These are phyloP conservation scores for Apophysomyces trapeziformis DNA, from an alignment of 371 early-diverging fungal genomes.

Conservation along the genomic window DNA sequence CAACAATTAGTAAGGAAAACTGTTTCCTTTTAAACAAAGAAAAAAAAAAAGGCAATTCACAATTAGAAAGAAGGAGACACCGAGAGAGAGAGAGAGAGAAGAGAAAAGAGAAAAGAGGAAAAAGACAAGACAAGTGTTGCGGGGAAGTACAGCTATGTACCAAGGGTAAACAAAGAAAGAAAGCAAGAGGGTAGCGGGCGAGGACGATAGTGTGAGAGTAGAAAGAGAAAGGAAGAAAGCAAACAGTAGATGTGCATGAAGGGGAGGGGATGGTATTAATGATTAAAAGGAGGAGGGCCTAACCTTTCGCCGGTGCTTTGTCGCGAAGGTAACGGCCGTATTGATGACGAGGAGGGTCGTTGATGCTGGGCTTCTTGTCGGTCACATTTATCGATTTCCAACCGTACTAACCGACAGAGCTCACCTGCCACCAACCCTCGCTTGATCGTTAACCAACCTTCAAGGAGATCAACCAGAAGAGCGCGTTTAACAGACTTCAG, in stretches of 20 bases:
- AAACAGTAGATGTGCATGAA: not conserved
- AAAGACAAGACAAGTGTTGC: no score
- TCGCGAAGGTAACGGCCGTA: conserved; percentile 6
- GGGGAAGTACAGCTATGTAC: no score
- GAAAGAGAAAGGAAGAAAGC: not conserved
- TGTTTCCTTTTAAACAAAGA: not conserved
- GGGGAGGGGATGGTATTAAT: not conserved
- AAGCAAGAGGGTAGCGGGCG: not conserved
- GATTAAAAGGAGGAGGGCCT: not conserved
- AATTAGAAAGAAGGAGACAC: not conserved
- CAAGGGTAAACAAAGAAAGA: no score
- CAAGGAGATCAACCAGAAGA: conserved; percentile 35
- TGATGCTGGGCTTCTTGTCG: conserved; percentile 20
- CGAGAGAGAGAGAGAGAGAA: not conserved
- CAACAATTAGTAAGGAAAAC: not conserved
- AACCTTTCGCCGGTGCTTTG: conserved; percentile 3
- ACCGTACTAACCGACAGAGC: conserved; percentile 35
- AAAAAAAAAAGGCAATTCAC: not conserved
- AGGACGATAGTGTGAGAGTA: not conserved
- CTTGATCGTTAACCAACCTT: conserved; percentile 46
- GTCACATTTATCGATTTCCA: conserved; percentile 48
- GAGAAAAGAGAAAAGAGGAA: not conserved
- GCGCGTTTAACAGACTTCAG: conserved; percentile 31
- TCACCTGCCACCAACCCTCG: conserved; percentile 40
- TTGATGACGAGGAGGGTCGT: conserved; percentile 2